phyloP scores from a whole-genome alignment of 495 filamentous ascomycete species.

The Beverwykella pulmonaria region DNA sequence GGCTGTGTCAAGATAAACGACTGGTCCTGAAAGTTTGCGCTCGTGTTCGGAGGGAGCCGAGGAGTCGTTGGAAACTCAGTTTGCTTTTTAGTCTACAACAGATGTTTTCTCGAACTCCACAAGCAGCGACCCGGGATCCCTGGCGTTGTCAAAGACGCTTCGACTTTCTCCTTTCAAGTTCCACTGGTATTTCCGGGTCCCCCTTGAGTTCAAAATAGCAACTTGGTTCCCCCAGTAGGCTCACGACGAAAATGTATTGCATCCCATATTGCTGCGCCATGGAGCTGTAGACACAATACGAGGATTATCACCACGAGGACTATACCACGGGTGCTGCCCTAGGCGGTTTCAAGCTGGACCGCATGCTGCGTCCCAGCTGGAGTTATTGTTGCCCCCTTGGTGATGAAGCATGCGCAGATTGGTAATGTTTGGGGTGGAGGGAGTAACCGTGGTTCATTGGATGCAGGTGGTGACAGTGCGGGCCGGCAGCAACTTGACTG shows the following conservation, averaged over 20 bases:
- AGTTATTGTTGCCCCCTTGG: not conserved
- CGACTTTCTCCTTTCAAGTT: not conserved
- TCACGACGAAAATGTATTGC: not conserved
- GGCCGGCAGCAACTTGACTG: not conserved
- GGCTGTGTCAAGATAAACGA: not conserved
- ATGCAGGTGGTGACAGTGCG: not conserved
- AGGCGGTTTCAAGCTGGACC: not conserved
- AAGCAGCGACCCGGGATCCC: not conserved
- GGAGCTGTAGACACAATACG: constrained; percentile 5
- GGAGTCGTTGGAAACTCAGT: not conserved
- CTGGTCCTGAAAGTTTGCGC: not conserved
- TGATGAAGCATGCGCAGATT: not conserved
- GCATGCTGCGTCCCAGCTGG: not conserved
- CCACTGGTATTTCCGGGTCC: not conserved
- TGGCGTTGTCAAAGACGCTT: not conserved
- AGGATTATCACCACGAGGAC: not conserved
- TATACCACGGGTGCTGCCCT: not conserved
- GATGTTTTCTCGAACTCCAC: not conserved
- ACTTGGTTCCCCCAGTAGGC: not conserved
- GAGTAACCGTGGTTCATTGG: not conserved
- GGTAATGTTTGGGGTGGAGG: not conserved
- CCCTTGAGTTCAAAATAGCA: not conserved
- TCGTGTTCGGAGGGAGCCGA: constrained; percentile 1
- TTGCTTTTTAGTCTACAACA: constrained; percentile 7
- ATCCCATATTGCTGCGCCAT: constrained; percentile 2